A percentile compares a stretch with the other conserved stretches of the same genome.
Evolutionary conservation across 805 yeast species (phyloP).

Genomic region (Yarrowia sp.): DNA sequence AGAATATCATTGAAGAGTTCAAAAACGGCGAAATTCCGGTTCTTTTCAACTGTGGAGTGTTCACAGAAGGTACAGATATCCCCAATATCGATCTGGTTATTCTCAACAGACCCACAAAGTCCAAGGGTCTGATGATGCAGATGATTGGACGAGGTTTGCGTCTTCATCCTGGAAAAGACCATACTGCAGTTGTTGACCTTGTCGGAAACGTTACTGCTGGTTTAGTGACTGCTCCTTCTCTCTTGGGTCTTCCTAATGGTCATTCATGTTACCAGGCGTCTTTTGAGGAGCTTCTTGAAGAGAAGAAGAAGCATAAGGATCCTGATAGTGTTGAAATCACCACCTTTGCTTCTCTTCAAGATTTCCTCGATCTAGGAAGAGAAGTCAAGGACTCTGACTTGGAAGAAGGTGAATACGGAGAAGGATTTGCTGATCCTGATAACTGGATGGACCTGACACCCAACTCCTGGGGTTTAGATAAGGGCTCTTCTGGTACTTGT

Average conservation of each 20-base stretch:
- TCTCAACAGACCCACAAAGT: conserved; percentile 76
- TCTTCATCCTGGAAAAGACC: conserved; percentile 54
- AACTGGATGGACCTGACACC: conserved; percentile 21
- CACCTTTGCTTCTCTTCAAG: neutral
- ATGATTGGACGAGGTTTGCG: conserved; percentile 92
- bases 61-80: conserved; percentile 93
- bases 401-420: conserved; percentile 12
- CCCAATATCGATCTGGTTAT: conserved; percentile 82
- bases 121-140: conserved; percentile 68
- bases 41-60: conserved; percentile 80
- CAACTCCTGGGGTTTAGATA: conserved; percentile 1
- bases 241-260: conserved; percentile 40
- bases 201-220: conserved; percentile 55
- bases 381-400: neutral
- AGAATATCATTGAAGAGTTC: conserved; percentile 55
- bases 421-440: conserved; percentile 13
- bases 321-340: conserved; percentile 1
- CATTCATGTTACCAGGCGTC: neutral
- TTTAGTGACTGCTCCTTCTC: conserved; percentile 54
- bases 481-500: neutral
- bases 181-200: conserved; percentile 75
- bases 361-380: conserved; percentile 12
- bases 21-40: conserved; percentile 63
- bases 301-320: neutral
- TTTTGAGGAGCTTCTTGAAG: neutral